A percentile compares a stretch with the other conserved stretches of the same genome.
phyloP scores from a whole-genome alignment of 345 rosid species.

The Bretschneidera sinensis region DNA sequence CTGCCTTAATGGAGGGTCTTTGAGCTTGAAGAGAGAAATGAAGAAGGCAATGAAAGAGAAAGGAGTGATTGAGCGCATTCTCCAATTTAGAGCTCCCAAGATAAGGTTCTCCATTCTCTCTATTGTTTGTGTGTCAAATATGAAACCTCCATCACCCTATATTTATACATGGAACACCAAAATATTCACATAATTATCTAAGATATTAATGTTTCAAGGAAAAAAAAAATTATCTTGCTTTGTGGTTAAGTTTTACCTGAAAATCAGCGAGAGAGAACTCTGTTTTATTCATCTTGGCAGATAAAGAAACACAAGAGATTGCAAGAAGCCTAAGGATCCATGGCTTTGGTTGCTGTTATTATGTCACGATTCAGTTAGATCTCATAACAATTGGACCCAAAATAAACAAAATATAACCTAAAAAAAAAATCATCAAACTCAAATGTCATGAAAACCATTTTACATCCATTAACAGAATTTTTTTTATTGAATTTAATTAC shows the following conservation, averaged over 20 bases:
- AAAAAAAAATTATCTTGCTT: no score
- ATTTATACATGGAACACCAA: constrained; percentile 1
- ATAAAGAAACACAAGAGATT: constrained; percentile 59
- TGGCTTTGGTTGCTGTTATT: constrained; percentile 51
- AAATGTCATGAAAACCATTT: background rate
- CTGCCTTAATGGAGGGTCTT: constrained; percentile 38
- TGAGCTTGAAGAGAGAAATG: constrained; percentile 44
- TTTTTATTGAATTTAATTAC: no score
- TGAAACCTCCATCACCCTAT: constrained; percentile 39
- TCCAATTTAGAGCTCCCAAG: constrained; percentile 76
- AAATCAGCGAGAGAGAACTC: constrained; percentile 36
- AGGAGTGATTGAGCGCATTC: constrained; percentile 89
- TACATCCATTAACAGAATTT: no score
- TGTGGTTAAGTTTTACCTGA: constrained; percentile 34
- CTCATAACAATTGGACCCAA: background rate
- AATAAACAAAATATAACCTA: background rate
- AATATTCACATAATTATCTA: background rate
- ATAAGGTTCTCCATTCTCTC: constrained; percentile 69
- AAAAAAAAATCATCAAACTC: background rate
- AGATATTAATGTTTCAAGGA: no score
- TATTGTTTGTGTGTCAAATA: constrained; percentile 49
- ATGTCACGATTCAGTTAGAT: background rate
- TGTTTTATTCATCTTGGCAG: constrained; percentile 70
- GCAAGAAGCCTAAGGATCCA: constrained; percentile 66
- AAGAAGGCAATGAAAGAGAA: constrained; percentile 68